These are phyloP conservation scores for Entomortierella beljakovae DNA, from an alignment of 192 early-diverging fungal species.

Conservation along the genomic window DNA sequence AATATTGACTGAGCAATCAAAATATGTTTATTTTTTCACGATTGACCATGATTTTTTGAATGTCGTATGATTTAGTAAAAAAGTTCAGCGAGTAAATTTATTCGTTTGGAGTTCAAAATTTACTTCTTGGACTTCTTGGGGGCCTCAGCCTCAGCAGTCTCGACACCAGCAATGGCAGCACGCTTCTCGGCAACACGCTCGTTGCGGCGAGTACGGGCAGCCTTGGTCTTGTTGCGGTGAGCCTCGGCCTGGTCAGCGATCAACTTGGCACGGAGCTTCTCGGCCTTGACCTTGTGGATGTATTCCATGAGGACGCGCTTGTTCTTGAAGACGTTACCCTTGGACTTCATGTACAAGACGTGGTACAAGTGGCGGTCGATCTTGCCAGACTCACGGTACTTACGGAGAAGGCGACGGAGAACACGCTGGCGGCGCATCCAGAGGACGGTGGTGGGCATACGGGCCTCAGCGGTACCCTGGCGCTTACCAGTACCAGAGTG, in stretches of 20 bases:
- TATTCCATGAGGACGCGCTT: slow-evolving; percentile 99
- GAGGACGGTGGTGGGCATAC: slow-evolving; percentile 94
- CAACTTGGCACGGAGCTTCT: slow-evolving; percentile 93
- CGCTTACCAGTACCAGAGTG: slow-evolving; percentile 95
- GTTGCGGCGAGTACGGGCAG: slow-evolving; percentile 92
- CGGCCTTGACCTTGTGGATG: slow-evolving; percentile 99
- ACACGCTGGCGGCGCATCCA: slow-evolving; percentile 99
- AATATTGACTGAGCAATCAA: slow-evolving; percentile 14
- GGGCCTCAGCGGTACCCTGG: slow-evolving; percentile 96
- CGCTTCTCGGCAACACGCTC: slow-evolving; percentile 91
- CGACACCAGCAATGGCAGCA: slow-evolving; percentile 73
- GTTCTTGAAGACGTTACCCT: slow-evolving; percentile 99
- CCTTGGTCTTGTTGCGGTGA: slow-evolving; percentile 95
- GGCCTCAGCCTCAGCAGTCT: slow-evolving; percentile 28
- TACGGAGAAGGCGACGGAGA: slow-evolving; percentile 92
- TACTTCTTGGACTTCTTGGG: slow-evolving; percentile 55
- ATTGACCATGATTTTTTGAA: slow-evolving; percentile 4
- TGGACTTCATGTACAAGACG: slow-evolving; percentile 96
- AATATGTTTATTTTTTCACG: slow-evolving; percentile 19
- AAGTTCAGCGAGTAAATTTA: slow-evolving; percentile 43
- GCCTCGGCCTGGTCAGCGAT: slow-evolving; percentile 98
- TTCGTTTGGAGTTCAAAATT: slow-evolving; percentile 24
- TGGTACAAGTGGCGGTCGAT: slow-evolving; percentile 98
- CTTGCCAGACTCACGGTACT: slow-evolving; percentile 98
- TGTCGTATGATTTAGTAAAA: slow-evolving; percentile 4